Evolutionary conservation across 2,329 filamentous ascomycete species (phyloP).

Genomic region (Penicillium sp.): DNA sequence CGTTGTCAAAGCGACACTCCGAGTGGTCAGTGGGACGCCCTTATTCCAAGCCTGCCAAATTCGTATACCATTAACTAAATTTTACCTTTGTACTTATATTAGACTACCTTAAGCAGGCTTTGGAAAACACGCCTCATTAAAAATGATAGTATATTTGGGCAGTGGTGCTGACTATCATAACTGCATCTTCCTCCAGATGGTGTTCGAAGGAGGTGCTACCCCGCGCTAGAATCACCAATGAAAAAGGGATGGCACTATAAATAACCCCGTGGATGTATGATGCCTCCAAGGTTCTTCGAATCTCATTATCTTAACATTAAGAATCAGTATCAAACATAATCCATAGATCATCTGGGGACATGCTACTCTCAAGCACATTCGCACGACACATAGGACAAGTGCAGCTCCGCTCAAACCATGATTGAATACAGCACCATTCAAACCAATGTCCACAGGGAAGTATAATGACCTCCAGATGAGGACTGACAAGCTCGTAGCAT

Average conservation of each 20-base stretch:
- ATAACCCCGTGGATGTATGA: too few species aligned
- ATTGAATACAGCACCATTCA: background rate
- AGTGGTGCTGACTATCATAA: too few species aligned
- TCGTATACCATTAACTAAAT: too few species aligned
- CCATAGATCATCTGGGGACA: background rate
- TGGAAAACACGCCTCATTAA: too few species aligned
- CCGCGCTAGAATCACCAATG: background rate
- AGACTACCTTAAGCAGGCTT: too few species aligned
- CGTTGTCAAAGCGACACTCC: too few species aligned
- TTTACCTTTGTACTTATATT: too few species aligned
- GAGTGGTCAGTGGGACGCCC: too few species aligned
- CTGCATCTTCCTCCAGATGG: too few species aligned
- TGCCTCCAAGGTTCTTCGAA: background rate
- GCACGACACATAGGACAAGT: background rate
- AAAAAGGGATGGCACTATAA: too few species aligned
- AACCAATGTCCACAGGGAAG: background rate
- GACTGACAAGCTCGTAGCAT: background rate
- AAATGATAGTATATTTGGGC: too few species aligned
- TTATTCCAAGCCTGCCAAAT: too few species aligned
- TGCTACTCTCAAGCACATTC: background rate
- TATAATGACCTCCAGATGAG: background rate
- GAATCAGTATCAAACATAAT: background rate
- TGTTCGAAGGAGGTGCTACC: background rate
- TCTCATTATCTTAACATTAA: background rate
- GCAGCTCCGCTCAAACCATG: background rate